phyloP scores from a whole-genome alignment of 2,329 filamentous ascomycete genomes.

The Colletotrichum australisinense region DNA sequence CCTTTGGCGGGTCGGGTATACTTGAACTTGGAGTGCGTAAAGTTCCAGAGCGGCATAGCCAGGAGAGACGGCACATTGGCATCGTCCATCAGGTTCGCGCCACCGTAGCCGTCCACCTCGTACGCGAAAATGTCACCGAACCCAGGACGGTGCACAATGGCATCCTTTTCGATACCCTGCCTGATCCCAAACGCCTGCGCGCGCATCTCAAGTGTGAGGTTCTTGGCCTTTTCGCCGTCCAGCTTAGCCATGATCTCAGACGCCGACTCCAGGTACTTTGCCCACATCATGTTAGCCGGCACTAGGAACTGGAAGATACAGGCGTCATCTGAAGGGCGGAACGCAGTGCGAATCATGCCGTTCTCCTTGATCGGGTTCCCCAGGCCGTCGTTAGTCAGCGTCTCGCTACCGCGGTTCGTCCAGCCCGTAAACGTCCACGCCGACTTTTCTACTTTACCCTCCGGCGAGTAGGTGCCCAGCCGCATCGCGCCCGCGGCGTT shows the following conservation, averaged over 20 bases:
- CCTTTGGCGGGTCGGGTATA: constrained; percentile 22
- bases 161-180: constrained; percentile 76
- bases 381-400: constrained; percentile 78
- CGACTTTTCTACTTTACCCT: constrained; percentile 65
- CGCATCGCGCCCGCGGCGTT: constrained; percentile 76
- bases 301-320: constrained; percentile 89
- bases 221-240: constrained; percentile 52
- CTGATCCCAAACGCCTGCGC: constrained; percentile 72
- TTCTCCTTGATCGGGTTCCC: constrained; percentile 87
- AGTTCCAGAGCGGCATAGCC: constrained; percentile 73
- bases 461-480: constrained; percentile 75
- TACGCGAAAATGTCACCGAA: constrained; percentile 80
- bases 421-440: constrained; percentile 84
- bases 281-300: constrained; percentile 89
- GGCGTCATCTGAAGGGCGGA: constrained; percentile 86
- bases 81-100: constrained; percentile 75
- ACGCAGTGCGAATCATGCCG: constrained; percentile 86
- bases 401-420: constrained; percentile 83
- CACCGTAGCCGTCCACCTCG: constrained; percentile 81
- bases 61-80: constrained; percentile 77
- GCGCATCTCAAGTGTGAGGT: constrained; percentile 65
- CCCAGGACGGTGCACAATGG: constrained; percentile 64
- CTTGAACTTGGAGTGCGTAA: constrained; percentile 42
- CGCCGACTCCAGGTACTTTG: constrained; percentile 67
- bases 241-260: constrained; percentile 57